Percentiles rank a stretch among this genome's conserved stretches.
phyloP scores from a whole-genome alignment of 2,329 filamentous ascomycete genomes.

The Aspergillus eucalypticola region DNA sequence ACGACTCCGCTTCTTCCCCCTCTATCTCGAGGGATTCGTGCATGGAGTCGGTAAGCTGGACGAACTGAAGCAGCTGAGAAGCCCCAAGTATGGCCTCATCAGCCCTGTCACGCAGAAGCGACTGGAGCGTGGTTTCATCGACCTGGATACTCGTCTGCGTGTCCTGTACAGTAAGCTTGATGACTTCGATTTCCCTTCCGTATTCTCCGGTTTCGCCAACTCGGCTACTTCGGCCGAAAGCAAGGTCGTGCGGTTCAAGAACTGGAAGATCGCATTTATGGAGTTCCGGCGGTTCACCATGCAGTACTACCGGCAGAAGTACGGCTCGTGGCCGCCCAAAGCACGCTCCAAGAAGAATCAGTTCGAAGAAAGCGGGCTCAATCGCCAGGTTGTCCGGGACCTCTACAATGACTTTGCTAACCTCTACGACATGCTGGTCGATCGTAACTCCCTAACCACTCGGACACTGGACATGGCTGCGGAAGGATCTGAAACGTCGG shows the following conservation, averaged over 20 bases:
- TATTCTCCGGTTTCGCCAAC: slow-evolving; percentile 85
- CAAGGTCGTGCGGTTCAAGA: slow-evolving; percentile 76
- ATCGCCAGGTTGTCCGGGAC: slow-evolving; percentile 76
- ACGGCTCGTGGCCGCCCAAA: slow-evolving; percentile 85
- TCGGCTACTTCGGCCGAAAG: slow-evolving; percentile 77
- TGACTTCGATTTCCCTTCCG: slow-evolving; percentile 85
- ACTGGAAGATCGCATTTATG: slow-evolving; percentile 74
- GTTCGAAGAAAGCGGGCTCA: slow-evolving; percentile 82
- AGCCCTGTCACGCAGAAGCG: slow-evolving; percentile 71
- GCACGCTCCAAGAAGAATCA: slow-evolving; percentile 89
- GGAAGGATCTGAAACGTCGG: slow-evolving; percentile 51
- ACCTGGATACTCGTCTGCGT: slow-evolving; percentile 71
- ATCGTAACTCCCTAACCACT: slow-evolving; percentile 75
- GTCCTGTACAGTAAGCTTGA: slow-evolving; percentile 73
- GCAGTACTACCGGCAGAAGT: slow-evolving; percentile 66
- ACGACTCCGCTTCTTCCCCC: slow-evolving; percentile 73
- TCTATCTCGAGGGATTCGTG: slow-evolving; percentile 90
- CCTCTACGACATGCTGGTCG: slow-evolving; percentile 85
- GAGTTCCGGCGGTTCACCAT: slow-evolving; percentile 74
- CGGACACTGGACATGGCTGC: slow-evolving; percentile 70
- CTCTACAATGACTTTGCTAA: slow-evolving; percentile 84
- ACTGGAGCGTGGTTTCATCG: slow-evolving; percentile 79
- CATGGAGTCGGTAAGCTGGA: slow-evolving; percentile 86
- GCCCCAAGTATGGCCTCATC: slow-evolving; percentile 69
- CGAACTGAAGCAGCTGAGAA: slow-evolving; percentile 68